Evolutionary conservation across 106 monocot genomes (phyloP).

Genomic region (Iris macrosiphon): DNA sequence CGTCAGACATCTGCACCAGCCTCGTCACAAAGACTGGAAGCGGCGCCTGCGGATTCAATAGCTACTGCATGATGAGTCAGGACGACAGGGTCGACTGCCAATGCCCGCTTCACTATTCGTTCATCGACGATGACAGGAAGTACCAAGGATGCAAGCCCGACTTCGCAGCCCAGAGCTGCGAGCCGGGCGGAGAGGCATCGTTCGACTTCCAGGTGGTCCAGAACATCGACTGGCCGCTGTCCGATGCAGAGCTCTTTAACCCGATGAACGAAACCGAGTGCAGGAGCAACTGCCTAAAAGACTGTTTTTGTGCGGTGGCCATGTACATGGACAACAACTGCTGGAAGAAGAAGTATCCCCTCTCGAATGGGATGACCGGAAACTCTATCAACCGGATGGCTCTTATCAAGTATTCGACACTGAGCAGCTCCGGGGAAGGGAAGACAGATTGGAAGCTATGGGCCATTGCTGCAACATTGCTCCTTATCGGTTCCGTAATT

Average conservation of each 20-base stretch:
- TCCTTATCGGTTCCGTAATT: neutral
- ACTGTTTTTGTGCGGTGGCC: slow-evolving; percentile 28
- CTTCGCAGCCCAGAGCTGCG: neutral
- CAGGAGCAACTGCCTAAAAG: slow-evolving; percentile 1
- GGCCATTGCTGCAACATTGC: neutral
- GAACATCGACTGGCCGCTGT: neutral
- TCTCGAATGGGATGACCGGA: slow-evolving; percentile 15
- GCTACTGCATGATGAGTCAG: slow-evolving; percentile 19
- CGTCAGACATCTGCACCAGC: slow-evolving; percentile 10
- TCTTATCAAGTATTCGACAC: neutral
- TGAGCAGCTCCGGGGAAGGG: neutral
- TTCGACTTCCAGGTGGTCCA: neutral
- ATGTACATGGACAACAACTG: slow-evolving; percentile 13
- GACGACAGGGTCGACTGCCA: slow-evolving; percentile 6
- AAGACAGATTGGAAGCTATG: neutral
- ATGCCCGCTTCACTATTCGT: slow-evolving; percentile 30
- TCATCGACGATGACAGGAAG: slow-evolving; percentile 11
- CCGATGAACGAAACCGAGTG: slow-evolving; percentile 12
- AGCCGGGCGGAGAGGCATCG: neutral
- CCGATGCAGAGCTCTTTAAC: neutral
- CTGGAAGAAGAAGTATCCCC: slow-evolving; percentile 40
- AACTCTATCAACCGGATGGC: neutral
- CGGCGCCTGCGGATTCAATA: slow-evolving; percentile 37
- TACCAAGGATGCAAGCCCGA: slow-evolving; percentile 31
- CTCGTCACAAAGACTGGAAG: neutral